Percentiles rank a stretch among this genome's conserved stretches.
Evolutionary conservation across 768 basidiomycete species (phyloP).

Genomic region (Phlebiopsis flavidoalba): DNA sequence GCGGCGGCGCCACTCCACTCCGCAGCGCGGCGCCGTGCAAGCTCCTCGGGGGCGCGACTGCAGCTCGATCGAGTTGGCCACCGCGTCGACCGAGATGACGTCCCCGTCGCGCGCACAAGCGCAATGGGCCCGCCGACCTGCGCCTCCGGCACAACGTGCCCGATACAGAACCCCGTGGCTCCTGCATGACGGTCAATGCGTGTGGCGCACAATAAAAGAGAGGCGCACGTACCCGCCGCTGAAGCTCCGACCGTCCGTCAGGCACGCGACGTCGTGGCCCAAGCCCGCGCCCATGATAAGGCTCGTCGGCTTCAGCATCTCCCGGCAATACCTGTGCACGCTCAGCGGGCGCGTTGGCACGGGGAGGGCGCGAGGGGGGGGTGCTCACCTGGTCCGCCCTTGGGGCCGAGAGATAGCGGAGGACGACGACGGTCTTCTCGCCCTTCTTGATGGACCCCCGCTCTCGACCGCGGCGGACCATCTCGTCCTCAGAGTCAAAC

Average conservation of each 20-base stretch:
- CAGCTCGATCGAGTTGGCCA: slow-evolving; percentile 78
- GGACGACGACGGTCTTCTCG: slow-evolving; percentile 93
- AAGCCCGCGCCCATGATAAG: slow-evolving; percentile 98
- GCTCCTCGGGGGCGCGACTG: slow-evolving; percentile 76
- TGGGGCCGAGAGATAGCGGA: slow-evolving; percentile 95
- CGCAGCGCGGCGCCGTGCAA: slow-evolving; percentile 62
- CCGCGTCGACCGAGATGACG: slow-evolving; percentile 81
- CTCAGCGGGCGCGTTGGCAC: neutral
- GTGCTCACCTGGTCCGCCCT: slow-evolving; percentile 86
- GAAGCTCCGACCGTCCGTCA: slow-evolving; percentile 96
- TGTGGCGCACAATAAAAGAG: slow-evolving; percentile 4
- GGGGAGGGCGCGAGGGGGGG: neutral
- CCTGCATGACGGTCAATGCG: slow-evolving; percentile 32
- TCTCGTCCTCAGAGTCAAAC: slow-evolving; percentile 88
- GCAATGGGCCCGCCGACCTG: slow-evolving; percentile 93
- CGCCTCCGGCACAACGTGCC: slow-evolving; percentile 95
- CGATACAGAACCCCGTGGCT: slow-evolving; percentile 96
- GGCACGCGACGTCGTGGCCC: slow-evolving; percentile 91
- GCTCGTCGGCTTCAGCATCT: slow-evolving; percentile 98
- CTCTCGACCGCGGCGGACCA: slow-evolving; percentile 78
- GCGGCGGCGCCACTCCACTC: slow-evolving; percentile 81
- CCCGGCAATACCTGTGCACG: slow-evolving; percentile 83
- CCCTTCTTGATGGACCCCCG: slow-evolving; percentile 84
- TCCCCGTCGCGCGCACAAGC: slow-evolving; percentile 83
- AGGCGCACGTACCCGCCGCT: slow-evolving; percentile 83